phyloP scores from a whole-genome alignment of 768 basidiomycete species.

The Amylocystis lapponica region DNA sequence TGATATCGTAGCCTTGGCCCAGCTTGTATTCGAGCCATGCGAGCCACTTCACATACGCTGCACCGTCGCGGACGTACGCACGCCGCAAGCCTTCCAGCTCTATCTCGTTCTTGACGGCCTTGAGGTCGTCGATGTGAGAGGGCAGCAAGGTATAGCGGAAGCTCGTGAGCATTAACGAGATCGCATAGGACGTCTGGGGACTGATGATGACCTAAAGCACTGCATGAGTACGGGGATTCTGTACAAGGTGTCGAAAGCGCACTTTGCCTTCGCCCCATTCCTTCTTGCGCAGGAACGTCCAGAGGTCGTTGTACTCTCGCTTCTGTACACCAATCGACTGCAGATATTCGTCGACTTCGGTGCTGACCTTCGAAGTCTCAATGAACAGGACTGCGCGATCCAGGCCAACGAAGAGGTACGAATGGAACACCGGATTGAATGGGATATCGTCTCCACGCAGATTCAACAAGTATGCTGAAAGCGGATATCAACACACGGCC shows the following conservation, averaged over 20 bases:
- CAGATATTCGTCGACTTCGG: constrained; percentile 55
- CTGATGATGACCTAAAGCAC: constrained; percentile 53
- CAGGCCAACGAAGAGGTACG: constrained; percentile 72
- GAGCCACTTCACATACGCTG: constrained; percentile 78
- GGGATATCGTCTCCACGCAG: constrained; percentile 87
- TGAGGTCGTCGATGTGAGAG: constrained; percentile 67
- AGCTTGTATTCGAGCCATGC: constrained; percentile 88
- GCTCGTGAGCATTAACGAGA: constrained; percentile 80
- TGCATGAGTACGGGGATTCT: constrained; percentile 11
- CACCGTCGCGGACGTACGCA: constrained; percentile 90
- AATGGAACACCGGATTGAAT: constrained; percentile 87
- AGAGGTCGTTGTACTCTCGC: constrained; percentile 69
- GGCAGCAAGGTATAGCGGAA: constrained; percentile 71
- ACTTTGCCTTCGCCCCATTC: constrained; percentile 81
- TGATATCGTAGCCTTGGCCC: constrained; percentile 70
- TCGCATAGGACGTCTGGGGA: constrained; percentile 74
- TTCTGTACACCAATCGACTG: constrained; percentile 48
- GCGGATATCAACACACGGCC: constrained; percentile 4
- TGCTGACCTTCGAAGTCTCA: constrained; percentile 57
- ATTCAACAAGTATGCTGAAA: constrained; percentile 78
- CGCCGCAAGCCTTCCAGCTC: constrained; percentile 79
- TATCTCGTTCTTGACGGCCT: constrained; percentile 83
- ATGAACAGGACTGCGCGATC: constrained; percentile 69
- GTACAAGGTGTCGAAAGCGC: constrained; percentile 12
- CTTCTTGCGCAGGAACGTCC: constrained; percentile 68